Conservation (phyloP, 2,329 filamentous ascomycete species). For the Calonectria crousiana region DNA sequence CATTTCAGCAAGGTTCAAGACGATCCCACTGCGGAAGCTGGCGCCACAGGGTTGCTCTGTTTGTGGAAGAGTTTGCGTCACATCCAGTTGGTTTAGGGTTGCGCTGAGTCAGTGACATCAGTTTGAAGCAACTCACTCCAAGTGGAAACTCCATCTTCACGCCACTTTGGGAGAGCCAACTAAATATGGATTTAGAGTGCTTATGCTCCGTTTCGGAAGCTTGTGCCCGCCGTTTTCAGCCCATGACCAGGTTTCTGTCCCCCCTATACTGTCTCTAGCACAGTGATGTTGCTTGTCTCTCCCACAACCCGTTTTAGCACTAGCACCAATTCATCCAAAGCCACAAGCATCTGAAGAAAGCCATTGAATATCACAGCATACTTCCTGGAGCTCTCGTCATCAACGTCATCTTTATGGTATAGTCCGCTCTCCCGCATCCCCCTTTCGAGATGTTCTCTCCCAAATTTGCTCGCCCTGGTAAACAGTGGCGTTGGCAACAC, state of each 20-base stretch:
- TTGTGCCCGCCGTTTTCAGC: neutral
- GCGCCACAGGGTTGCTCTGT: neutral
- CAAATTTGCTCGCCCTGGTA: neutral
- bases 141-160: neutral
- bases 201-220: neutral
- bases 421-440: neutral
- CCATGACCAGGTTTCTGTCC: neutral
- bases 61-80: neutral
- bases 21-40: neutral
- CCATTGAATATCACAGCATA: constrained; percentile 12
- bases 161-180: neutral
- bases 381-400: neutral
- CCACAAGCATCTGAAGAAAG: constrained; percentile 6
- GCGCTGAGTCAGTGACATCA: neutral
- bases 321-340: constrained; percentile 17
- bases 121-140: neutral
- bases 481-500: constrained; percentile 27
- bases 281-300: constrained; percentile 13
- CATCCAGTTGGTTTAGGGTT: neutral
- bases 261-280: neutral
- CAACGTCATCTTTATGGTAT: neutral
- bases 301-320: constrained; percentile 20
- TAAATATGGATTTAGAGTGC: neutral
- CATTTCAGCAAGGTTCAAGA: neutral
- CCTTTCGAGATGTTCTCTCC: neutral